Base-by-base conservation (phyloP, 495 filamentous ascomycete species). In the Lepraria neglecta region DNA sequence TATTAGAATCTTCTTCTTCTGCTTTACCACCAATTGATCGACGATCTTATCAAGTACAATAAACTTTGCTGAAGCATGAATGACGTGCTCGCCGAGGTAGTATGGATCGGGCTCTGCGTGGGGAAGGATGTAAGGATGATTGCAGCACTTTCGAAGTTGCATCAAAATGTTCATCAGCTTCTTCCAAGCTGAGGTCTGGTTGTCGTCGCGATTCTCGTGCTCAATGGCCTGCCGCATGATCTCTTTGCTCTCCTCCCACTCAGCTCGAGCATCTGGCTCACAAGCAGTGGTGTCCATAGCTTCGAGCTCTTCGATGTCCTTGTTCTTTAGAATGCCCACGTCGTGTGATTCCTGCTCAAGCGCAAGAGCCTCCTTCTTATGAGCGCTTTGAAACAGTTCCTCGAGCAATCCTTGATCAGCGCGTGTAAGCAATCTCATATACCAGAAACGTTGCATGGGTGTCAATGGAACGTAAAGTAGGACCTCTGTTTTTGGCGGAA, bases 121-220 rank as follows among this genome's bases (percentile, higher is more conserved):
- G 0, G 77, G 75, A 0, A 86, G 66, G 0, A 84, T 69, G 55
- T 85, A 86, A 0, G 85, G 84, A 66, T 88, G 85, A 35, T 78
- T 81, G 60, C 84, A 88, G 64, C 80, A 80, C 71, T 87, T 86
- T 42, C 84, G 72, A 5, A 87, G 69, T 60, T 87, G 84, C 79
- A 87, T 83, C 6, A 88, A 68, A 1, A 85, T 72, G 58, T 87
- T 87, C 79, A 83, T 81, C 19, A 85, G 67, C 65, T 78, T 81
- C 35, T 73, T 72, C 80, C 81, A 85, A 7, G 73, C 74, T 6
- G 67, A 64, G 24, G 69, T 74, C 50, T 67, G 72, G 3, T 47
- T 64, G 11, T 69, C 67, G 24, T 73, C 69, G 6, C 70, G 56
- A 21, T 73, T 67, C 50, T 79, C 74, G 15, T 75, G 70, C 56